These are phyloP conservation scores for Trichoderma sp. DNA, from an alignment of 2,329 filamentous ascomycete species.

Conservation along the genomic window DNA sequence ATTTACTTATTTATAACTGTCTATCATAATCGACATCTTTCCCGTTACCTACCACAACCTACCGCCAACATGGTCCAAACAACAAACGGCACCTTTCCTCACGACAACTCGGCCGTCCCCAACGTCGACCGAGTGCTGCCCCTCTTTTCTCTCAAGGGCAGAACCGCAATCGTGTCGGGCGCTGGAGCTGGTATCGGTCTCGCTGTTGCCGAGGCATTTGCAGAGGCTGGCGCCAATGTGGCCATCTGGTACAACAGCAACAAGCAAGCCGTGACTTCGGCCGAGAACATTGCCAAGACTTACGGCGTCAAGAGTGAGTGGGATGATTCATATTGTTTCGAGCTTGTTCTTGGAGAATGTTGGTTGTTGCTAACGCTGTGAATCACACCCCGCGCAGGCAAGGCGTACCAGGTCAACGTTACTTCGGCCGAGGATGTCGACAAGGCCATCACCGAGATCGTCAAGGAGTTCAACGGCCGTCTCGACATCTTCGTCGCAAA, in stretches of 20 bases:
- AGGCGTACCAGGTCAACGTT: slow-evolving; percentile 58
- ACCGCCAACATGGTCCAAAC: slow-evolving; percentile 40
- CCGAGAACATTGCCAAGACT: slow-evolving; percentile 60
- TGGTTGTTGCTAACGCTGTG: not conserved
- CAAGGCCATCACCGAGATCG: slow-evolving; percentile 49
- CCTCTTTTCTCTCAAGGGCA: slow-evolving; percentile 67
- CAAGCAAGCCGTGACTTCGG: slow-evolving; percentile 59
- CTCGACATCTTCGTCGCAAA: slow-evolving; percentile 80
- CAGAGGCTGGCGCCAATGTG: slow-evolving; percentile 70
- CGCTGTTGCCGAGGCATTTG: slow-evolving; percentile 60
- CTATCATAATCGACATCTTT: not conserved
- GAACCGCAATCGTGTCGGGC: slow-evolving; percentile 68
- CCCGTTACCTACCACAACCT: not conserved
- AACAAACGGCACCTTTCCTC: slow-evolving; percentile 52
- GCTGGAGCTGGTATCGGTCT: slow-evolving; percentile 67
- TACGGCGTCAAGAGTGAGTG: slow-evolving; percentile 66
- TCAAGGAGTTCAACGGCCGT: slow-evolving; percentile 68
- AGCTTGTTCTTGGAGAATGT: not conserved
- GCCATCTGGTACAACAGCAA: slow-evolving; percentile 73
- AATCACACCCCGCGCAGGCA: slow-evolving; percentile 21
- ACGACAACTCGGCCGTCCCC: slow-evolving; percentile 53
- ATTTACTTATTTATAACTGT: not conserved
- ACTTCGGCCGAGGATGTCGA: slow-evolving; percentile 52
- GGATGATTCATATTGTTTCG: not conserved
- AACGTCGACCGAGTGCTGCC: slow-evolving; percentile 54